phyloP scores from a whole-genome alignment of 2,329 filamentous ascomycete genomes.

The Leptoxyphium fumago region DNA sequence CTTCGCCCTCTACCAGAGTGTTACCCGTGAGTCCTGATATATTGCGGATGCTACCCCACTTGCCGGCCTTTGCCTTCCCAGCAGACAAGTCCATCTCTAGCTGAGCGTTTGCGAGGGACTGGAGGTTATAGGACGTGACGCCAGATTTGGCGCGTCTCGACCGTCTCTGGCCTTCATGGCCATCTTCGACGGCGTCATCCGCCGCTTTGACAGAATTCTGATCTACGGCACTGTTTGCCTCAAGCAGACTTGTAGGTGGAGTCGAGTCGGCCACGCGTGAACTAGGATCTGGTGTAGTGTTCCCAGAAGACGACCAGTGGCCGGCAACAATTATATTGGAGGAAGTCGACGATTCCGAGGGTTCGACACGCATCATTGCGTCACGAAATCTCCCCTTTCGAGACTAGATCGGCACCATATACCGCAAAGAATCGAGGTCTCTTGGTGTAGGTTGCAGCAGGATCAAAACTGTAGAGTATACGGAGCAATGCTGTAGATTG shows the following conservation, averaged over 20 bases:
- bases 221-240: conserved; percentile 29
- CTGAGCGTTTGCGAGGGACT: background rate
- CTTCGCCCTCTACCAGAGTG: conserved; percentile 14
- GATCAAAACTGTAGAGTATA: background rate
- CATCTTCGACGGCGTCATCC: conserved; percentile 3
- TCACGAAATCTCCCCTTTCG: background rate
- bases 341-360: conserved; percentile 26
- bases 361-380: conserved; percentile 19
- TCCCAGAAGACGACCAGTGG: conserved; percentile 12
- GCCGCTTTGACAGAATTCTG: conserved; percentile 11
- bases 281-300: conserved; percentile 25
- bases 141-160: conserved; percentile 41
- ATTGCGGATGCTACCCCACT: conserved; percentile 29
- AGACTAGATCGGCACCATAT: no score
- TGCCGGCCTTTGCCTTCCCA: conserved; percentile 9
- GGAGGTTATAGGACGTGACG: conserved; percentile 48
- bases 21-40: conserved; percentile 20
- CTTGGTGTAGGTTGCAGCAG: no score
- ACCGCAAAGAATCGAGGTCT: no score
- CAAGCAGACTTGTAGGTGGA: conserved; percentile 46
- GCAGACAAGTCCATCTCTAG: conserved; percentile 13
- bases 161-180: conserved; percentile 22
- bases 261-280: conserved; percentile 44
- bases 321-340: conserved; percentile 26
- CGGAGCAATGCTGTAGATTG: conserved; percentile 4